Conservation (phyloP, 164 flowering plant genomes). For the Umbilicus rupestris region DNA sequence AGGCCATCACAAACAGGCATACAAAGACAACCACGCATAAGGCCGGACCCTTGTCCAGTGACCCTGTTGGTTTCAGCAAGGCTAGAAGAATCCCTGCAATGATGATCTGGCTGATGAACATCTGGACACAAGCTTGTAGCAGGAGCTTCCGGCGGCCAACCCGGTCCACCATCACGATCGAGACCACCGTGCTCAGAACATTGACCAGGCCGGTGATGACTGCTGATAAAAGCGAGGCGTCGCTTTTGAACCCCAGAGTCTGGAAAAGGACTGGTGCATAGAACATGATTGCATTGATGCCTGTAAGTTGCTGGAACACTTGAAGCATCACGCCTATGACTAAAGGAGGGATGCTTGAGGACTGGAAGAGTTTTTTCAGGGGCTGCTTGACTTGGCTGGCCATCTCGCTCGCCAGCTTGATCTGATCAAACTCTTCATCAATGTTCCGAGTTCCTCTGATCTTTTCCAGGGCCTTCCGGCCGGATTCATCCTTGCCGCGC, state of each 20-base stretch:
- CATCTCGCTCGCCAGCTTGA: constrained; percentile 21
- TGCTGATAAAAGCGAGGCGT: constrained; percentile 32
- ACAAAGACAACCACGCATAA: constrained; percentile 31
- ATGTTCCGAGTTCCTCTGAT: constrained; percentile 35
- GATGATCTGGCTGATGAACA: constrained; percentile 33
- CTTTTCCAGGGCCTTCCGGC: constrained; percentile 20
- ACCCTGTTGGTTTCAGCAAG: constrained; percentile 17
- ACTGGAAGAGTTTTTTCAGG: constrained; percentile 26
- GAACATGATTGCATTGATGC: constrained; percentile 54
- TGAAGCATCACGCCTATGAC: constrained; percentile 25
- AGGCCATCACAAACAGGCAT: constrained; percentile 34
- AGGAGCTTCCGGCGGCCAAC: constrained; percentile 34
- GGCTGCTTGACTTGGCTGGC: constrained; percentile 29
- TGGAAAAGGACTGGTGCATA: constrained; percentile 49
- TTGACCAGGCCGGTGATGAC: constrained; percentile 41
- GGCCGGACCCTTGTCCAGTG: constrained; percentile 18
- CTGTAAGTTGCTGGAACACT: constrained; percentile 46
- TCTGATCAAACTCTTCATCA: constrained; percentile 23
- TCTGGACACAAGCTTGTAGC: constrained; percentile 36
- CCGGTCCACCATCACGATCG: constrained; percentile 28
- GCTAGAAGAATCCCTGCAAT: constrained; percentile 26
- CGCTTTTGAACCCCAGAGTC: constrained; percentile 34
- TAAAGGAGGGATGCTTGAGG: constrained; percentile 28
- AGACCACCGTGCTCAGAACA: constrained; percentile 32
- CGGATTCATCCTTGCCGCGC: constrained; percentile 19